phyloP scores from a whole-genome alignment of 805 yeast species.

The Cyberlindnera japonica region DNA sequence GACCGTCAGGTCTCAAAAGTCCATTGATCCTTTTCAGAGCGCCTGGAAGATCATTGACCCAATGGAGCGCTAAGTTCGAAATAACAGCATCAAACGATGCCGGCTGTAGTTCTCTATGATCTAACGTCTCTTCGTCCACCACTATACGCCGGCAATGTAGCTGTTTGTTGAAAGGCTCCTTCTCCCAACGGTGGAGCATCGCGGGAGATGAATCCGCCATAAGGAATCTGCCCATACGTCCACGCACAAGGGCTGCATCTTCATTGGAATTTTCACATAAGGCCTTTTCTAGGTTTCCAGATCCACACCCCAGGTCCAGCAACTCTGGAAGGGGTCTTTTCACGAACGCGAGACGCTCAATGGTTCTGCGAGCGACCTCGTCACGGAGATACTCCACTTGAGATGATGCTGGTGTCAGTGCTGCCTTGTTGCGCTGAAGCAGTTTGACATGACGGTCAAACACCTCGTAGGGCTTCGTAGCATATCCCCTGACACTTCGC shows the following conservation, averaged over 20 bases:
- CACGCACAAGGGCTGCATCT: slow-evolving; percentile 50
- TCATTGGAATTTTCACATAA: slow-evolving; percentile 32
- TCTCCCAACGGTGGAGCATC: slow-evolving; percentile 51
- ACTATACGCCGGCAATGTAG: slow-evolving; percentile 48
- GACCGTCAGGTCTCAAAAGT: slow-evolving; percentile 72
- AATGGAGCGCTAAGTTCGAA: slow-evolving; percentile 71
- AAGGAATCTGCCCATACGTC: slow-evolving; percentile 45
- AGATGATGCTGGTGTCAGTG: slow-evolving; percentile 45
- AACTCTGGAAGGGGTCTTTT: slow-evolving; percentile 57
- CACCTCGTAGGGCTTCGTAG: slow-evolving; percentile 35
- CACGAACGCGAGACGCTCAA: slow-evolving; percentile 72
- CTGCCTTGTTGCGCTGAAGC: slow-evolving; percentile 52
- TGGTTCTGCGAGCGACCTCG: slow-evolving; percentile 68
- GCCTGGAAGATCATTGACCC: slow-evolving; percentile 83
- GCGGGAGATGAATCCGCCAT: slow-evolving; percentile 64
- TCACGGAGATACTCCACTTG: slow-evolving; percentile 70
- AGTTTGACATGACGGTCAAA: slow-evolving; percentile 63
- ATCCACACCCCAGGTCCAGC: slow-evolving; percentile 70
- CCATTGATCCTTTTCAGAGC: slow-evolving; percentile 52
- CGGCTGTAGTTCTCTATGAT: slow-evolving; percentile 36
- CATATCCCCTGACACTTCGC: background rate
- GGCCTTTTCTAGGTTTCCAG: slow-evolving; percentile 55
- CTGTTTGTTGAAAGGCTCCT: slow-evolving; percentile 34
- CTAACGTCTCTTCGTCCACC: slow-evolving; percentile 65
- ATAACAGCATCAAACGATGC: slow-evolving; percentile 64